Base-by-base conservation (phyloP, 352 stramenopile genomes). In the Globisporangium okanoganense region DNA sequence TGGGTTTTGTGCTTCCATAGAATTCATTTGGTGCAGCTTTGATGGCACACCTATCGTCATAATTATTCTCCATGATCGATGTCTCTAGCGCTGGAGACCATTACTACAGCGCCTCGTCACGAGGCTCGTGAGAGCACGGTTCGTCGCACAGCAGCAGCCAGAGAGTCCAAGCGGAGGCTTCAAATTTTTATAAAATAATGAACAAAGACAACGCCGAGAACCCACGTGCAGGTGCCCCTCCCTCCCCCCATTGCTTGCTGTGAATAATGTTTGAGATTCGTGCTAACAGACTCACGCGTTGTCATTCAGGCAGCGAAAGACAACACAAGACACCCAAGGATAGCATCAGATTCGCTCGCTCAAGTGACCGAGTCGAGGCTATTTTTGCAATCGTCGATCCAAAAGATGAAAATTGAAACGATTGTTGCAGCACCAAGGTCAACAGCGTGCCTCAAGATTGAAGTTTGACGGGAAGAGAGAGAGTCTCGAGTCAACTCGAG, bases 1-100 rank as follows among this genome's bases (percentile, higher is more conserved):
- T 93, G 65, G 75, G 84, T 48, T 92, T 94, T 48, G 47, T 61
- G 35, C 58, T 80, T n/a, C 72, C 72, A 20, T 76, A 64, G 58
- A 63, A 27, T 61, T 16, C 18, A 58, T 49, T 47, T 55, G 12
- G 47, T 48, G 25, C 13, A 57, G 54, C 35, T 62, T 62, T 27
- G 18, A 54, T 12, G 56, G 25, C 2, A 56, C 18, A 38, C 16
- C 29, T n/a, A 52, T 60, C 54, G 33, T 60, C 49, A 51, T 51
- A 58, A 58, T 50, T 60, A 60, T 60, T 60, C 54, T 60, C 54
- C 40, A 41, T 60, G 54, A 24, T 43, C 36, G 14, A 50, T 51
- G 48, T 55, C 27, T 25, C 27, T 16, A 41, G 22, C 27, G 47
- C n/a, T 36, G 24, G 16, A 43, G 36, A 14, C 13, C 12, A 43